Percentiles rank a stretch among this genome's conserved stretches.
Conservation (phyloP, 2,329 filamentous ascomycete species). For the Coniochaeta prunicola region DNA sequence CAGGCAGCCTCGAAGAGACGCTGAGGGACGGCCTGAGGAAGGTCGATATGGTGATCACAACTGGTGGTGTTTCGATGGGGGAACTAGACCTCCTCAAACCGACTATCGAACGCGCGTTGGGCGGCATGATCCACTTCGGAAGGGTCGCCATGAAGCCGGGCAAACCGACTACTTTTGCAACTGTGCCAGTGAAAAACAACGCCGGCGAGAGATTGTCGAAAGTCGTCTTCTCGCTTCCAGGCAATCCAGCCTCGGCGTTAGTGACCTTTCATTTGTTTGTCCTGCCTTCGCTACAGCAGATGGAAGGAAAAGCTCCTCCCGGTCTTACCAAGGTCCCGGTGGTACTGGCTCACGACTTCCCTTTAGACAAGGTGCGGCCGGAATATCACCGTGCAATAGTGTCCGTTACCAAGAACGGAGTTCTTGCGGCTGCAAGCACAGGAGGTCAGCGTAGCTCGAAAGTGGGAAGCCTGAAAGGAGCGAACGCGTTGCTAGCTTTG, state of each 20-base stretch:
- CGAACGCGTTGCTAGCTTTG: conserved; percentile 79
- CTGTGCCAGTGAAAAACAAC: conserved; percentile 61
- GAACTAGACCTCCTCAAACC: conserved; percentile 95
- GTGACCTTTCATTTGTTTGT: conserved; percentile 95
- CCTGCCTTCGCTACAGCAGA: conserved; percentile 73
- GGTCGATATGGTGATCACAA: conserved; percentile 81
- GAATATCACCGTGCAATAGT: conserved; percentile 90
- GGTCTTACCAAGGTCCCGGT: conserved; percentile 71
- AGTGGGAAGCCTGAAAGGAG: conserved; percentile 81
- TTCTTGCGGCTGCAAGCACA: conserved; percentile 70
- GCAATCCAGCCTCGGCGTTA: conserved; percentile 87
- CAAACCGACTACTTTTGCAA: conserved; percentile 96
- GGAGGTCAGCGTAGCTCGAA: conserved; percentile 84
- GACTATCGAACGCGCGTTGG: conserved; percentile 82
- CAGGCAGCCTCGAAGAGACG: conserved; percentile 66
- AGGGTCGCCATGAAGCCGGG: conserved; percentile 97
- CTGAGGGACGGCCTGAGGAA: conserved; percentile 67
- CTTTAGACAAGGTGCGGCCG: conserved; percentile 64
- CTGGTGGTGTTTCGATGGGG: conserved; percentile 94
- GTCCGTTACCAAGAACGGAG: conserved; percentile 56
- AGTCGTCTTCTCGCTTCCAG: conserved; percentile 82
- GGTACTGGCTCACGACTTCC: conserved; percentile 62
- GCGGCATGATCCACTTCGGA: conserved; percentile 92
- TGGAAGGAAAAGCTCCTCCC: conserved; percentile 58
- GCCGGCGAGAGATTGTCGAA: conserved; percentile 52